Conservation (phyloP, 2,329 filamentous ascomycete species). For the Lasiodiplodia gonubiensis region DNA sequence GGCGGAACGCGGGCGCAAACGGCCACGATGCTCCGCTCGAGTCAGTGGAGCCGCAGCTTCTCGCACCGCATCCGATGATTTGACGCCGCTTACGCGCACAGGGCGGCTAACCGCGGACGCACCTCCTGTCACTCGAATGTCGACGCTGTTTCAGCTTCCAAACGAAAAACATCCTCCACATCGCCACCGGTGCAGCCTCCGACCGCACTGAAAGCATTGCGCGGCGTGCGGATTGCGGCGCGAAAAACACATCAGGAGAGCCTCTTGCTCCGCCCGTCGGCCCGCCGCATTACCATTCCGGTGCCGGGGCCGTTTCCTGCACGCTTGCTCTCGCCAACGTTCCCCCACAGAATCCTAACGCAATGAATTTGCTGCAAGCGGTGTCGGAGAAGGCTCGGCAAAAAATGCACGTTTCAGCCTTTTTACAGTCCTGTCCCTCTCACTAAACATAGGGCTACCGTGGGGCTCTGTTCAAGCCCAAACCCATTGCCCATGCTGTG, state of each 20-base stretch:
- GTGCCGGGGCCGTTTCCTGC: constrained; percentile 9
- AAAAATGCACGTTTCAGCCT: neutral
- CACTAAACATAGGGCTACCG: neutral
- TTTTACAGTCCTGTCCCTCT: neutral
- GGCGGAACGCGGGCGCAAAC: neutral
- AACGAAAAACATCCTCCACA: neutral
- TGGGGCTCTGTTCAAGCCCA: neutral
- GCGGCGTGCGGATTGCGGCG: neutral
- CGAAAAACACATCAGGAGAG: neutral
- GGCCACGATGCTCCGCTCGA: neutral
- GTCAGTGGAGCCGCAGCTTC: neutral
- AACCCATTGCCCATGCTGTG: neutral
- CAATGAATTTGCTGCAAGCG: constrained; percentile 15
- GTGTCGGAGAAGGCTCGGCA: constrained; percentile 9
- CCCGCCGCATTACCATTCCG: constrained; percentile 4
- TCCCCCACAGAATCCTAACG: neutral
- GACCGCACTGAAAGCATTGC: neutral
- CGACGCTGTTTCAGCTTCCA: neutral
- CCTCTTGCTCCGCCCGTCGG: neutral
- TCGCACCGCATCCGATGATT: neutral
- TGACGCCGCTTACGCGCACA: neutral
- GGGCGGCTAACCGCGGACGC: neutral
- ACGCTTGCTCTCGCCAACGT: neutral
- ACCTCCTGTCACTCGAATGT: neutral
- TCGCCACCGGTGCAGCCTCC: neutral